Base-by-base conservation (phyloP, 176 grass and related monocot species). In the Alloteropsis semialata region DNA sequence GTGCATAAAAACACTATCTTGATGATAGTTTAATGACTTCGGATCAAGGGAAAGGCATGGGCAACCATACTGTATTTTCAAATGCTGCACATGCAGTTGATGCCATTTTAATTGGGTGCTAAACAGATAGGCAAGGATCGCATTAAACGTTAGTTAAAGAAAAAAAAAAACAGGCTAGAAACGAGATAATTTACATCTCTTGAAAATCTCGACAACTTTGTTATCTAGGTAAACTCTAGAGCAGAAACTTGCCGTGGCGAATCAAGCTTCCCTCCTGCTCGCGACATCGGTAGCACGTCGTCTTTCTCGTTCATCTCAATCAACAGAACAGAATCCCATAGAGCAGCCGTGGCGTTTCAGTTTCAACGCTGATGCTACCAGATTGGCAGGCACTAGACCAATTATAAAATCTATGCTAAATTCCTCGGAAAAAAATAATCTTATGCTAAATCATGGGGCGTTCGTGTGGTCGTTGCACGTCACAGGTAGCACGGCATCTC, bases 221-320 rank as follows among this genome's bases (percentile, higher is more conserved):
- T 55, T 55, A 34, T 14, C 38, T 53, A 74, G 8, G 29, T 2
- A 32, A 81, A 46, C 53, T 60, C 51, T 19, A n/a, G 32, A 1
- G 32, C 51, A 87, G 27, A 54, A 50, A 27, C 42, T 12, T 81
- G 70, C 53, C 70, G 82, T 89, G 70, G 33, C 25, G 43, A 76
- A 85, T 70, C 53, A 76, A 62, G 27, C 43, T 51, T 76, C 33
- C 36, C 60, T 69, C 4, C 8, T 33, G 13, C 65, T 69, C 68
- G 3, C 2, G 33, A 33, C 61, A 32, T 15, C 22, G 57, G 70
- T 19, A 51, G 7, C 70, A 44, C 63, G 48, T 55, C 46, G 13
- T n/a, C n/a, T n/a, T 62, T 34, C n/a, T 22, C 50, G 5, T 22
- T 13, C 44, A 48, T 3, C 15, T 48, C 45, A 6, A 82, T 75